Evolutionary conservation across 108 stramenopile species (phyloP), one percentile per base, ranked within the genome.

Genomic region (Craspedostauros australis): DNA sequence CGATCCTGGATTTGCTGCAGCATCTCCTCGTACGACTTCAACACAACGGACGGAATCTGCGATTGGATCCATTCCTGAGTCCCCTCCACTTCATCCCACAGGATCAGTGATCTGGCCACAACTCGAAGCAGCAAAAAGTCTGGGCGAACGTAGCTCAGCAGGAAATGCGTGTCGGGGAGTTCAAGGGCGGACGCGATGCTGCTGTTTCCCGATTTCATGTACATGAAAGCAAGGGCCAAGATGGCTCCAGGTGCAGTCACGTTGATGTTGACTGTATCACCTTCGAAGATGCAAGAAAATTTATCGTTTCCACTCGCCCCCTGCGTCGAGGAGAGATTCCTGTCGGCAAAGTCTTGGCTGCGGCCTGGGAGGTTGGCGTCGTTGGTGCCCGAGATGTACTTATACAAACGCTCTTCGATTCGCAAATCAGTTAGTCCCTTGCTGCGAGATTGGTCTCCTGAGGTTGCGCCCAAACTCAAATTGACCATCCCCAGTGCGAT

Each of bases 181-280:
- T 76, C 55, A 36, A 98, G 69, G n/a, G 80, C 68, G 7, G 80
- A 70, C 19, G 91, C 89, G 52, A 87, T 60, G 2, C 80, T 75
- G 25, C 70, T 54, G 61, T 85, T 91, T 64, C 89, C 88, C 53
- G 84, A 93, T 50, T 81, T 76, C 41, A 95, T 73, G 63, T 86
- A 95, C 68, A 96, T 88, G 28, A 99, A 67, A 18, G 86, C 95
- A 5, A 99, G 73, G 1, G 95, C 96, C 16, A 97, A 65, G 4
- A 81, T 93, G 18, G 98, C 92, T 24, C 86, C 98, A n/a, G 96
- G 93, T 14, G 95, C 81, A 23, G 98, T 99, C 1, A 99, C 76
- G 55, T 97, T 90, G 4, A 70, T 90, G 60, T 97, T 99, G 31
- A 96, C 76, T 14, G 73, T 72, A 19, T 84, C 83, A 0, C 90